Conservation (phyloP, 2,329 filamentous ascomycete genomes). For the Aspergillus sp. region DNA sequence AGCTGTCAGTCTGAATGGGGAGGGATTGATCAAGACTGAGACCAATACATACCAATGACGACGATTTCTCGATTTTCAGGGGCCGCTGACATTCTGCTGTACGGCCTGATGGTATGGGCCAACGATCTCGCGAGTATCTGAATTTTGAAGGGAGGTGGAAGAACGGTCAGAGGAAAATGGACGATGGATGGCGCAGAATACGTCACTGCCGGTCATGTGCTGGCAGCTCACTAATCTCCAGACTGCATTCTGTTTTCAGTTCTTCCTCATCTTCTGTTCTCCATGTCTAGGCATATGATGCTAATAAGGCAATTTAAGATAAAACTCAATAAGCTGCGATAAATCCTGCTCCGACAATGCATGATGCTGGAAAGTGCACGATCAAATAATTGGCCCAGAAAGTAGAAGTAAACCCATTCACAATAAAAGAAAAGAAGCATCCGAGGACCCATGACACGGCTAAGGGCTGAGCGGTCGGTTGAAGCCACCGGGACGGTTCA, state of each 20-base stretch:
- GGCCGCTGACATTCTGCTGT: conserved; percentile 20
- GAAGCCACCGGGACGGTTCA: conserved; percentile 49
- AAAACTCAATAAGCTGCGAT: conserved; percentile 7
- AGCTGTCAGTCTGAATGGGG: conserved; percentile 16
- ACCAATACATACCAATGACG: conserved; percentile 27
- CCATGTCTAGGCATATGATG: neutral
- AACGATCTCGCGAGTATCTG: conserved; percentile 16
- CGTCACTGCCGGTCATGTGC: conserved; percentile 17
- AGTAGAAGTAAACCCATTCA: conserved; percentile 1
- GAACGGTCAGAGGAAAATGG: conserved; percentile 16
- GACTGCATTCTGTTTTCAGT: neutral
- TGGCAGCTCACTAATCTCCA: conserved; percentile 1
- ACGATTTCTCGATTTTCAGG: conserved; percentile 29
- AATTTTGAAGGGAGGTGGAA: conserved; percentile 3
- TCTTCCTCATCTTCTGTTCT: neutral
- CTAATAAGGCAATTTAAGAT: conserved; percentile 1
- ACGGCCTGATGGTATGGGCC: conserved; percentile 9
- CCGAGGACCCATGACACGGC: conserved; percentile 19
- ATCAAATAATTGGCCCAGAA: conserved; percentile 1
- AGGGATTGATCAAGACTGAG: conserved; percentile 4
- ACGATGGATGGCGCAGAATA: too few species aligned
- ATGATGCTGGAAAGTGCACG: conserved; percentile 6
- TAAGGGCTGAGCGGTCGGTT: conserved; percentile 42
- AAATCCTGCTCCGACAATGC: conserved; percentile 24
- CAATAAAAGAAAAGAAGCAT: conserved; percentile 3